A percentile compares a stretch with the other conserved stretches of the same genome.
Evolutionary conservation across 345 rosid species (phyloP).

Genomic region (Mercurialis annua): DNA sequence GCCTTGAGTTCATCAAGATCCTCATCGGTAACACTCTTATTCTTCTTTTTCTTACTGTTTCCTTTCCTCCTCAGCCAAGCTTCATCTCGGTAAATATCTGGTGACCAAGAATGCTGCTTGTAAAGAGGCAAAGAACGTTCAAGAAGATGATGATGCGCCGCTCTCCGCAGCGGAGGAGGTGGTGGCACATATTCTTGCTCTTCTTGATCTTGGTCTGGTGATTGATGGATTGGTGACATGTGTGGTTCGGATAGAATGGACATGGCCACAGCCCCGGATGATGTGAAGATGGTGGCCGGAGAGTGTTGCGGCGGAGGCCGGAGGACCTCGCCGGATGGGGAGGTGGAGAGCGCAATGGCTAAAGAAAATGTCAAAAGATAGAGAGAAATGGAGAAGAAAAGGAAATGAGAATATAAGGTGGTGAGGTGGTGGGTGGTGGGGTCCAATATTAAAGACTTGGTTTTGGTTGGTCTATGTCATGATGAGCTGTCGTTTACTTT

Average conservation of each 20-base stretch:
- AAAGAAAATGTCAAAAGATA: background rate
- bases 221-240: background rate
- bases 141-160: slow-evolving; percentile 5
- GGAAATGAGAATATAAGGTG: slow-evolving; percentile 1
- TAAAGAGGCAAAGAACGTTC: slow-evolving; percentile 36
- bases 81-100: slow-evolving; percentile 76
- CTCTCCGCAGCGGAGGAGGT: slow-evolving; percentile 9
- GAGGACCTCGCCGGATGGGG: slow-evolving; percentile 26
- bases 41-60: slow-evolving; percentile 36
- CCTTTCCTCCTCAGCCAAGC: slow-evolving; percentile 81
- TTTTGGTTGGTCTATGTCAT: slow-evolving; percentile 16
- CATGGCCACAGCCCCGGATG: slow-evolving; percentile 15
- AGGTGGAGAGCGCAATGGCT: slow-evolving; percentile 22
- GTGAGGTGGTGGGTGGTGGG: slow-evolving; percentile 20
- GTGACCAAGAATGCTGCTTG: slow-evolving; percentile 89
- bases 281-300: background rate
- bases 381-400: background rate
- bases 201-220: background rate
- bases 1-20: slow-evolving; percentile 94
- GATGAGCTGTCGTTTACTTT: slow-evolving; percentile 21
- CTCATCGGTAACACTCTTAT: slow-evolving; percentile 86
- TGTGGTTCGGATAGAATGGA: slow-evolving; percentile 3
- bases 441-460: slow-evolving; percentile 2
- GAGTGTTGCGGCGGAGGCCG: slow-evolving; percentile 27
- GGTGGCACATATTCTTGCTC: background rate